phyloP scores from a whole-genome alignment of 139 green algal genomes.

The Picochlorum sp. region DNA sequence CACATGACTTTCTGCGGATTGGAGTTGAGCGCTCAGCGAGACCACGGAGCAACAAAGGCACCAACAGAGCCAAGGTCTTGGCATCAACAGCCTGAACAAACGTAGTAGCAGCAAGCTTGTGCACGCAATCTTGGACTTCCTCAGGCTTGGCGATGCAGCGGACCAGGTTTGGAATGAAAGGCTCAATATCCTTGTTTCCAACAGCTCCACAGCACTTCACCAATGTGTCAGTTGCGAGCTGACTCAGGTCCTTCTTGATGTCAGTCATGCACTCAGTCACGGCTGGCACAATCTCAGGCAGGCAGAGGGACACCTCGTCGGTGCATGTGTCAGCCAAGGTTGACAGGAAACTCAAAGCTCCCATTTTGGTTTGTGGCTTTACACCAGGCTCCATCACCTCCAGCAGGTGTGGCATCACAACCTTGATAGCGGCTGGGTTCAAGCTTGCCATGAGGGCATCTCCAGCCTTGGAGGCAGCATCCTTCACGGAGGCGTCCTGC shows the following conservation, averaged over 20 bases:
- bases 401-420: constrained; percentile 49
- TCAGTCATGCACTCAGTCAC: constrained; percentile 54
- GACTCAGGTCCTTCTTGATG: constrained; percentile 52
- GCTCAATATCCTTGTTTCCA: constrained; percentile 82
- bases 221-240: constrained; percentile 26
- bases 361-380: constrained; percentile 70
- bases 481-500: constrained; percentile 33
- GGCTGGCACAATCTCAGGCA: constrained; percentile 67
- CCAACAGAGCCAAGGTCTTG: constrained; percentile 73
- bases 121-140: constrained; percentile 73
- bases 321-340: constrained; percentile 36
- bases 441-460: constrained; percentile 23
- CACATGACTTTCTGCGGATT: constrained; percentile 77
- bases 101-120: constrained; percentile 83
- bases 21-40: constrained; percentile 71
- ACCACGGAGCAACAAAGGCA: constrained; percentile 76
- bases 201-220: constrained; percentile 33
- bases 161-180: constrained; percentile 75
- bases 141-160: constrained; percentile 58
- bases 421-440: constrained; percentile 31
- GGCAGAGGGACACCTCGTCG: constrained; percentile 39
- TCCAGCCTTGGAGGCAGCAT: constrained; percentile 34
- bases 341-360: constrained; percentile 44
- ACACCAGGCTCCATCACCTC: constrained; percentile 46
- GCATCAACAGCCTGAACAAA: constrained; percentile 64